These are phyloP conservation scores for Ogataea neopini DNA, from an alignment of 805 yeast species.

Conservation along the genomic window DNA sequence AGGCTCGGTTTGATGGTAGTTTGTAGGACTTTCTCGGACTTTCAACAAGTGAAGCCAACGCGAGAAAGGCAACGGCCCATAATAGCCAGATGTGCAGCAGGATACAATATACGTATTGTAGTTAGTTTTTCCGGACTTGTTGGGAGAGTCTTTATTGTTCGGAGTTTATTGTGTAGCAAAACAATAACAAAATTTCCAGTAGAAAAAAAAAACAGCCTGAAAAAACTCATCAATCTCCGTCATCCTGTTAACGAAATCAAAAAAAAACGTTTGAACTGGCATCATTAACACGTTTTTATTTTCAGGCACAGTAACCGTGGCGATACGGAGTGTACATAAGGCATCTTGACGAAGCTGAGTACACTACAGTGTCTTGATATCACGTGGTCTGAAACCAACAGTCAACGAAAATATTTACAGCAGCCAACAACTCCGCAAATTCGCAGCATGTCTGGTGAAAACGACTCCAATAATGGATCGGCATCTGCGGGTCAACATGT, in stretches of 20 bases:
- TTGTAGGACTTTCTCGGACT: no score
- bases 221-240: constrained; percentile 6
- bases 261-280: not conserved
- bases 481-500: not conserved
- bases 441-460: not conserved
- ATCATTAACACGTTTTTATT: not conserved
- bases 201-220: constrained; percentile 5
- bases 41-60: not conserved
- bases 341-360: not conserved
- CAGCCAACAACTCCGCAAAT: not conserved
- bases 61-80: constrained; percentile 1
- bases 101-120: not conserved
- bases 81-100: not conserved
- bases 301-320: not conserved
- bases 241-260: not conserved
- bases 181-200: not conserved
- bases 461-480: not conserved
- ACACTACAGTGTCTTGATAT: not conserved
- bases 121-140: constrained; percentile 3
- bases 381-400: not conserved
- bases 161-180: constrained; percentile 1
- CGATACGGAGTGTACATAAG: not conserved
- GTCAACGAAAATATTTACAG: not conserved
- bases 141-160: not conserved
- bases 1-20: no score